Evolutionary conservation across 768 basidiomycete species (phyloP).

Genomic region (Tremella mesenterica): DNA sequence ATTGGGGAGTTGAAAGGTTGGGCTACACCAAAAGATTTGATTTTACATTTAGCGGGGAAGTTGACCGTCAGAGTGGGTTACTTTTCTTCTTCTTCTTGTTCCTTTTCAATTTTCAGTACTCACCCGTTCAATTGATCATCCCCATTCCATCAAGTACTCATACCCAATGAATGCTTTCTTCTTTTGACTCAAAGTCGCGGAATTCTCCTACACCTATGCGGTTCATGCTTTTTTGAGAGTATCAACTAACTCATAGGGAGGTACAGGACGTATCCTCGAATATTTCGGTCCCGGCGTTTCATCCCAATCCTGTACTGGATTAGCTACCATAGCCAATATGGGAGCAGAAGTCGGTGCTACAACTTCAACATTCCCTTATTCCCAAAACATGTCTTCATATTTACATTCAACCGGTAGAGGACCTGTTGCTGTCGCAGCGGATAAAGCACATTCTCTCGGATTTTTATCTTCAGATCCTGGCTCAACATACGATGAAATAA

Average conservation of each 20-base stretch:
- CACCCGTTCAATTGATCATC: no score
- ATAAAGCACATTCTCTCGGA: slow-evolving; percentile 65
- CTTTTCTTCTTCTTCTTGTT: neutral
- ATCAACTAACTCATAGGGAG: slow-evolving; percentile 55
- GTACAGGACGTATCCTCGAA: slow-evolving; percentile 89
- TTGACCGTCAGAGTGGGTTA: slow-evolving; percentile 75
- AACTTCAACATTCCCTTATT: slow-evolving; percentile 95
- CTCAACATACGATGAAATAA: slow-evolving; percentile 86
- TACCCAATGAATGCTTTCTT: neutral
- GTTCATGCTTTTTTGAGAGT: no score
- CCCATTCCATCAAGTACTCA: no score
- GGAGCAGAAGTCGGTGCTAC: slow-evolving; percentile 99
- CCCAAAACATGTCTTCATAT: slow-evolving; percentile 77
- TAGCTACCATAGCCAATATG: slow-evolving; percentile 98
- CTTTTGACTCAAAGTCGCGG: no score
- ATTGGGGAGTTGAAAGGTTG: slow-evolving; percentile 80
- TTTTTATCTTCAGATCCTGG: slow-evolving; percentile 76
- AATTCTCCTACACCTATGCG: neutral
- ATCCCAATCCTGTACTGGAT: slow-evolving; percentile 83
- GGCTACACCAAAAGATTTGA: slow-evolving; percentile 93
- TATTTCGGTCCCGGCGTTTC: slow-evolving; percentile 91
- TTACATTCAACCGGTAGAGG: slow-evolving; percentile 80
- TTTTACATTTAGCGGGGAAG: slow-evolving; percentile 85
- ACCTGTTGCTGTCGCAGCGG: slow-evolving; percentile 77
- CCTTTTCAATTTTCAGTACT: no score